Conservation (phyloP, 441 rosid genomes). For the Croton setiger region DNA sequence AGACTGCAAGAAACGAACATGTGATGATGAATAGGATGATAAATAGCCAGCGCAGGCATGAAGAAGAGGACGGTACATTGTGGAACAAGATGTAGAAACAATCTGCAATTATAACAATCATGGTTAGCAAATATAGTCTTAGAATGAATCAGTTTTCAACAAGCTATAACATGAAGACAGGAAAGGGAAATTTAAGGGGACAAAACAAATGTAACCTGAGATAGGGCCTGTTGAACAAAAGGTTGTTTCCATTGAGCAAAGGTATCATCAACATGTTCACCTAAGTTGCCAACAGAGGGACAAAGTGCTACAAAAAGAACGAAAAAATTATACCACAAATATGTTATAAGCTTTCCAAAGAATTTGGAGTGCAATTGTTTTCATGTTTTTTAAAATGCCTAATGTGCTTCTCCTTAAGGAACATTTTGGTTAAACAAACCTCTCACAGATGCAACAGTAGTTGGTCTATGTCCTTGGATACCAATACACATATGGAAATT, state of each 20-base stretch:
- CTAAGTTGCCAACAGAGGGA: constrained; percentile 44
- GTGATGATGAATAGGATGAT: constrained; percentile 79
- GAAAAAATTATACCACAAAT: constrained; percentile 17
- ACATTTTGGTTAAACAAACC: neutral
- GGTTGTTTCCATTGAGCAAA: constrained; percentile 77
- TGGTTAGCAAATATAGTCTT: constrained; percentile 21
- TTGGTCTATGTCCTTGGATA: neutral
- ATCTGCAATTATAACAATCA: constrained; percentile 52
- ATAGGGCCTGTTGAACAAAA: constrained; percentile 65
- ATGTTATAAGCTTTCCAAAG: constrained; percentile 19
- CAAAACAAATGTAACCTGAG: constrained; percentile 51
- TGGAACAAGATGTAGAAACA: constrained; percentile 60
- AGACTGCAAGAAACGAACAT: constrained; percentile 49
- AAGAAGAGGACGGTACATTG: constrained; percentile 64
- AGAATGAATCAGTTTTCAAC: constrained; percentile 9
- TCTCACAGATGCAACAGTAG: neutral
- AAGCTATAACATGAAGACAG: neutral
- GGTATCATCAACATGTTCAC: constrained; percentile 54
- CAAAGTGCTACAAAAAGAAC: constrained; percentile 54
- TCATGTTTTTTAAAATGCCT: constrained; percentile 11
- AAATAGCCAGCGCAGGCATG: constrained; percentile 77
- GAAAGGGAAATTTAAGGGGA: neutral
- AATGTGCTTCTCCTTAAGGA: neutral
- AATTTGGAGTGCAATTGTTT: constrained; percentile 8
- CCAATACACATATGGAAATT: neutral